Percentiles rank a stretch among this genome's conserved stretches.
Conservation (phyloP, 2,329 filamentous ascomycete genomes). For the Thermothelomyces thermophilus region DNA sequence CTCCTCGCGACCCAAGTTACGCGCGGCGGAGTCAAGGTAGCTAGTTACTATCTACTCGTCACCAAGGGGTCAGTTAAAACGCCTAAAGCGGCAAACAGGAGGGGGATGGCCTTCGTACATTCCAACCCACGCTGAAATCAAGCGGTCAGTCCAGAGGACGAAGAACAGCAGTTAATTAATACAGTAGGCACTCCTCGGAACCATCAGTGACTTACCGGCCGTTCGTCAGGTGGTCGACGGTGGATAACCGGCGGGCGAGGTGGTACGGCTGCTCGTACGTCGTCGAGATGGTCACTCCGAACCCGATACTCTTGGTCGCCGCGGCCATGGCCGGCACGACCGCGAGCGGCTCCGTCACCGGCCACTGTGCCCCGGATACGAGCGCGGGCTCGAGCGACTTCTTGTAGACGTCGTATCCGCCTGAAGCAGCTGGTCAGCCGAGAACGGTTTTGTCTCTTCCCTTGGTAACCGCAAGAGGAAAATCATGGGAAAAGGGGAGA, state of each 20-base stretch:
- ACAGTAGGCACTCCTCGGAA: background rate
- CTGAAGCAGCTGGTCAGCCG: background rate
- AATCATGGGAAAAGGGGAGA: too few species aligned
- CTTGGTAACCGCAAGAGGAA: too few species aligned
- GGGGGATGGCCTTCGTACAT: background rate
- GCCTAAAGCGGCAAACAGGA: background rate
- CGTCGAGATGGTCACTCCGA: background rate
- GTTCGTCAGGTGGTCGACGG: background rate
- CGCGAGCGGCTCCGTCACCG: background rate
- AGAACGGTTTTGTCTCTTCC: background rate
- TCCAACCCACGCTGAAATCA: background rate
- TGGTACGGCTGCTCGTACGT: conserved; percentile 5
- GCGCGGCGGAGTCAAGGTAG: conserved; percentile 1
- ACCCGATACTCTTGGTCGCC: background rate
- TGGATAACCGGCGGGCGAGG: background rate
- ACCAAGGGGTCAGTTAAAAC: background rate
- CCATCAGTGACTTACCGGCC: background rate
- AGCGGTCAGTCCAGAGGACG: background rate
- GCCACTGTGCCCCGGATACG: background rate
- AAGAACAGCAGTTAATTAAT: too few species aligned
- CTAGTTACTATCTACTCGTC: background rate
- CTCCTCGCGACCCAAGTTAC: background rate
- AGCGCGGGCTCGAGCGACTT: background rate
- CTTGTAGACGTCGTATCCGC: conserved; percentile 2
- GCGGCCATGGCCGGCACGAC: conserved; percentile 3